Base-by-base conservation (phyloP, 495 filamentous ascomycete species). In the Pyrenula aspistea region DNA sequence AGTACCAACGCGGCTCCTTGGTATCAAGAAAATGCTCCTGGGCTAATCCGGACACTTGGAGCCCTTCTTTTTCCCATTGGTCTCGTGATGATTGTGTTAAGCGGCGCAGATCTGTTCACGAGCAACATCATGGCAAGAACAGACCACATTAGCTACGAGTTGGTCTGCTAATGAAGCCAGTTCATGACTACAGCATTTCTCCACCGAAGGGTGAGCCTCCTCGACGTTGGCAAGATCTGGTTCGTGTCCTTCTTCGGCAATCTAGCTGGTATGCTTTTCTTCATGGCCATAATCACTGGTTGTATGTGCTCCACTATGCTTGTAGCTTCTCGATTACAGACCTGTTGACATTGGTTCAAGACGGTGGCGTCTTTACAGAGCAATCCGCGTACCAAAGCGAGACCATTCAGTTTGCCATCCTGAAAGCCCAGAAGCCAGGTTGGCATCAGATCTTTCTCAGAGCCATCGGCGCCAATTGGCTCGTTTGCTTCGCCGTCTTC, bases 391-490 rank as follows among this genome's bases (percentile, higher is more conserved):
- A 73, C 61, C 58, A 62, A 12, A 57, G 52, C 2, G 63, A 72
- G 57, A 67, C 67, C 10, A 67, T 74, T 49, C 58, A 65, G 24
- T 69, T 71, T 54, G 74, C 73, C 10, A 67, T 65, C 2, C 31
- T 55, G 11, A 77, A 78, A 61, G 69, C 64, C 50, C 62, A 75
- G 2, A 67, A 58, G 2, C 71, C 74, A 1, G 47, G 62, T 24
- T 80, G 70, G 67, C 71, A 78, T 56, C 72, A 75, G 53, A 77
- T 79, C 36, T 79, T 78, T 62, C 63, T 79, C 4, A 64, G 71
- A 56, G 74, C 59, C 24, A 77, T 79, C 48, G 73, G 70, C 51
- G 70, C 71, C 24, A 79, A 79, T 59, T 79, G 75, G 73, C 72
- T 79, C 1, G 73, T 78, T 12, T 77, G 74, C 62, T 66, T 79